These are phyloP conservation scores for Metroxylon sagu DNA, from an alignment of 176 grass and related monocot species.

Conservation along the genomic window DNA sequence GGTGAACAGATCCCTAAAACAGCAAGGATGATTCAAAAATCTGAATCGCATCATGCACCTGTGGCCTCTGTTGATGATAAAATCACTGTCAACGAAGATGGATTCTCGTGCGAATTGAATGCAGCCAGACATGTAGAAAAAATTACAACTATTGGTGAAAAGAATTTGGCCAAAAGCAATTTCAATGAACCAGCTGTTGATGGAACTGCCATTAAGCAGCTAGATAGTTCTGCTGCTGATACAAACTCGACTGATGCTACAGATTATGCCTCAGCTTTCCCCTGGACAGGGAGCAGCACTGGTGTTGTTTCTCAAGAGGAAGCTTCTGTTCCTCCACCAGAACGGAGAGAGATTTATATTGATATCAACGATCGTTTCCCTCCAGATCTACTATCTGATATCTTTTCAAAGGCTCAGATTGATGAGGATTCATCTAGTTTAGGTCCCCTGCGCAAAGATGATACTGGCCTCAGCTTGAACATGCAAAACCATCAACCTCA, in stretches of 20 bases:
- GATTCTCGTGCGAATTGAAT: conserved; percentile 23
- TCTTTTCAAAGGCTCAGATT: conserved; percentile 70
- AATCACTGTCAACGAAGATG: conserved; percentile 23
- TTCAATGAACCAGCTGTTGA: conserved; percentile 21
- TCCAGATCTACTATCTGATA: conserved; percentile 86
- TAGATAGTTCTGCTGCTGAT: conserved; percentile 18
- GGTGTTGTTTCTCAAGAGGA: conserved; percentile 35
- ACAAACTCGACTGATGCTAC: conserved; percentile 17
- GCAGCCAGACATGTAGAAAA: conserved; percentile 27
- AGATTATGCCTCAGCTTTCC: conserved; percentile 22
- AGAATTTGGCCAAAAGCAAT: conserved; percentile 30
- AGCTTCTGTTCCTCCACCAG: conserved; percentile 21
- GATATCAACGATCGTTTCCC: conserved; percentile 54
- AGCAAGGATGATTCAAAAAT: conserved; percentile 2
- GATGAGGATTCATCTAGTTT: conserved; percentile 47
- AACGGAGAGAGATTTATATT: conserved; percentile 45
- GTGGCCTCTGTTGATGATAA: conserved; percentile 1
- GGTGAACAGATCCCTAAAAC: not conserved
- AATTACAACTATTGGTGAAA: conserved; percentile 19
- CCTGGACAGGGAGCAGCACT: conserved; percentile 12
- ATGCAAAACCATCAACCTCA: conserved; percentile 77
- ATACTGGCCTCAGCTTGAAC: conserved; percentile 73
- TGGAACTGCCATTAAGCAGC: conserved; percentile 24
- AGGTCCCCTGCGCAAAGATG: conserved; percentile 47
- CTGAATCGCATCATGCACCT: conserved; percentile 4